phyloP scores from a whole-genome alignment of 2,329 filamentous ascomycete species.

The Neofusicoccum laricinum region DNA sequence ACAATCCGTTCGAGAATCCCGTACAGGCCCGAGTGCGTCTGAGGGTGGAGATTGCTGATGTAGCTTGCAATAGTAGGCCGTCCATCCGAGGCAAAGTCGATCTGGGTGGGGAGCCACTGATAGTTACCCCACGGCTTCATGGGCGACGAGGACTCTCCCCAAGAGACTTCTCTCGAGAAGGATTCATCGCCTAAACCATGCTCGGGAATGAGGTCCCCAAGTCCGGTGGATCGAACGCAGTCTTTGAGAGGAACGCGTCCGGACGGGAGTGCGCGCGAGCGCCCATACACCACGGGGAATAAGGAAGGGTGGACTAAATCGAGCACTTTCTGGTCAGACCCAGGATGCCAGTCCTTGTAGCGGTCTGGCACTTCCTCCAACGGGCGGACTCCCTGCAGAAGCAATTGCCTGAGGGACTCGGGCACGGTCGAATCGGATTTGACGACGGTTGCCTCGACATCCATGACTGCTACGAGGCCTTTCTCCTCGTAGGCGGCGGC shows the following conservation, averaged over 20 bases:
- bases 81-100: constrained; percentile 40
- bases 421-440: constrained; percentile 54
- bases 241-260: constrained; percentile 27
- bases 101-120: constrained; percentile 49
- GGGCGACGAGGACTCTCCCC: neutral
- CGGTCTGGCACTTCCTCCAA: constrained; percentile 53
- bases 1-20: constrained; percentile 42
- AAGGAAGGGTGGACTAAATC: constrained; percentile 64
- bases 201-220: constrained; percentile 24
- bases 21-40: constrained; percentile 38
- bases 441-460: constrained; percentile 44
- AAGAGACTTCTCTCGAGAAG: neutral
- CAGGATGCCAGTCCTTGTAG: constrained; percentile 60
- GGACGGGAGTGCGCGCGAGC: constrained; percentile 32
- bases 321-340: constrained; percentile 55
- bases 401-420: constrained; percentile 35
- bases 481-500: constrained; percentile 43
- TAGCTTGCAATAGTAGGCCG: constrained; percentile 47
- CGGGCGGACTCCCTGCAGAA: constrained; percentile 43
- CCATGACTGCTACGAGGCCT: constrained; percentile 45
- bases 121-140: neutral
- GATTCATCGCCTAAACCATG: too few species aligned
- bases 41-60: constrained; percentile 54
- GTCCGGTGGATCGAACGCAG: constrained; percentile 30
- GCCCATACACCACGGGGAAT: constrained; percentile 58